phyloP scores from a whole-genome alignment of 805 yeast species.

The Teunomyces funiuensis region DNA sequence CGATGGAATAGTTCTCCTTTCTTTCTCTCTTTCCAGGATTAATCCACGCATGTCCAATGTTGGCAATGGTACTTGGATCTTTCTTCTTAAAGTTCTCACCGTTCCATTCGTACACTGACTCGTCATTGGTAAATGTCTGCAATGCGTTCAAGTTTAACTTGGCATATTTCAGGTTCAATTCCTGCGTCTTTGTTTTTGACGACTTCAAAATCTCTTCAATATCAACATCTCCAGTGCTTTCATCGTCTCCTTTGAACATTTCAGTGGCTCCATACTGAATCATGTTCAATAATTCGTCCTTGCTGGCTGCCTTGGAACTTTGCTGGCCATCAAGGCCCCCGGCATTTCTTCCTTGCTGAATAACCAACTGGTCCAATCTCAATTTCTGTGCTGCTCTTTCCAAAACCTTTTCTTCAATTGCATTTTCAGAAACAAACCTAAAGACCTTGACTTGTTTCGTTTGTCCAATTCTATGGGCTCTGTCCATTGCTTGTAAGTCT shows the following conservation, averaged over 20 bases:
- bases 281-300: conserved; percentile 76
- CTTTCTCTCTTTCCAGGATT: conserved; percentile 84
- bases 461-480: conserved; percentile 88
- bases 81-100: conserved; percentile 79
- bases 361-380: conserved; percentile 76
- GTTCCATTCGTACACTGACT: conserved; percentile 80
- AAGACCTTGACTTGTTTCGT: conserved; percentile 80
- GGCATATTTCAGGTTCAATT: conserved; percentile 61
- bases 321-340: conserved; percentile 34
- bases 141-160: conserved; percentile 73
- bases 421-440: conserved; percentile 75
- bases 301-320: conserved; percentile 45
- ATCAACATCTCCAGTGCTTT: conserved; percentile 41
- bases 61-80: conserved; percentile 46
- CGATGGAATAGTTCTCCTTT: conserved; percentile 82
- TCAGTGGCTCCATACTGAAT: conserved; percentile 81
- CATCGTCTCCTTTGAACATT: conserved; percentile 42
- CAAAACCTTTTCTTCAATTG: conserved; percentile 78
- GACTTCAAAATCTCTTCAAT: conserved; percentile 59
- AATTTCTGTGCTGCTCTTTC: conserved; percentile 81
- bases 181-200: conserved; percentile 64
- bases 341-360: conserved; percentile 65
- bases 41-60: conserved; percentile 65
- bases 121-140: conserved; percentile 70
- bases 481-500: conserved; percentile 85